Base-by-base conservation (phyloP, 2,329 filamentous ascomycete genomes). In the Chaetomium globosum region DNA sequence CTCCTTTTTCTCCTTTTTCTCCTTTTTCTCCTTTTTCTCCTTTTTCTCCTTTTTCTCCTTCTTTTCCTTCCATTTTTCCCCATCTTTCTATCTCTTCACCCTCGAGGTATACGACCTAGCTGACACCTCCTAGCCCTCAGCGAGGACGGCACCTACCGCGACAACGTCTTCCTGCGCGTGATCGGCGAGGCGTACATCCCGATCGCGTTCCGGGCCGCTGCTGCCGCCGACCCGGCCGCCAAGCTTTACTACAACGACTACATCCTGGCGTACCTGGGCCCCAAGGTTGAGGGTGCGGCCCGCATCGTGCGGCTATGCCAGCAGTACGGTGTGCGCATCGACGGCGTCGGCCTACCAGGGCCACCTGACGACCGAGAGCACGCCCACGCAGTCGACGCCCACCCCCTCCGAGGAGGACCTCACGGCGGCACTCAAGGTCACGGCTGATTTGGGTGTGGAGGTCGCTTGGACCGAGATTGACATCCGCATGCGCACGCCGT, bases 161-260 rank as follows among this genome's bases (percentile, higher is more conserved):
- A 79, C 62, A 76, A 74, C 51, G 75, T 84, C 60, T 86, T 82
- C 76, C 80, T 80, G 71, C 72, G 80, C 28, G 77, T 79, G 31
- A 79, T 86, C 28, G 84, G 84, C 7, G 75, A 77, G 19, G 77
- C 77, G 5, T 87, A 82, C 73, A 80, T 87, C 71, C 77, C 78
- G 39, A 75, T 82, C 23, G 82, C 83, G 3, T 86, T 86, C 74
- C 69, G 74, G 3, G 78, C 80, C 6, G 80, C 82, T 1, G 77
- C 80, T 6, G 77, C 78, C 28, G 80, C 80, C 0, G 80, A 82
- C 58, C 81, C 81, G 0, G 69, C 73, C 0, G 82, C 81, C 9
- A 85, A 83, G 73, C 62, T 64, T 10, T 64, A 55, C 62, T 54
- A 39, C 54, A 63, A 63, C 54, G 61, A 63, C 61, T 63, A 63